Base-by-base conservation (phyloP, 2,329 filamentous ascomycete genomes). In the Cladophialophora yegresii region DNA sequence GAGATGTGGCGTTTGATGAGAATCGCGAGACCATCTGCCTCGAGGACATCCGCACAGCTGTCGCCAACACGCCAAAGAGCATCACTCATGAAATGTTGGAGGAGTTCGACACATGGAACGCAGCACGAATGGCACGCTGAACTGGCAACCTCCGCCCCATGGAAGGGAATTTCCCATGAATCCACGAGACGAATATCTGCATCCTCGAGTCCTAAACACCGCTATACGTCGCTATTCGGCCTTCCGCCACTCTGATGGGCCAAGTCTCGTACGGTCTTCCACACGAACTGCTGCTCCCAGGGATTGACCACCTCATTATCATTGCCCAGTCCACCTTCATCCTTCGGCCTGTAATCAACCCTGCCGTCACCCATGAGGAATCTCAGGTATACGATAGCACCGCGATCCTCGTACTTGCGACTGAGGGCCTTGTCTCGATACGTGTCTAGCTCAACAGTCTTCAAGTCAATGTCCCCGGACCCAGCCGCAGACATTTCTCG, bases 1-100 rank as follows among this genome's bases (percentile, higher is more conserved):
- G 79, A 65, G 78, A 84, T 73, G 78, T 75, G 49, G 78, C 84
- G 65, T 72, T 87, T 73, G 80, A 84, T 67, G 54, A 76, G 77
- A 23, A 78, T 76, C 68, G 78, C 77, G 54, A 77, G 78, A 23
- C 77, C 74, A 58, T 71, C 71, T 40, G 76, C 70, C 47, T 77
- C 77, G 77, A 77, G 55, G 81, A 85, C 64, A 72, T 84, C 12
- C 70, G 77, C 32, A 73, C 71, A 5, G 82, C 82, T 0, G 76
- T 84, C 23, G 72, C 75, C 32, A 73, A 69, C n/a, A 70, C 65
- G 16, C 68, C 68, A 2, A 67, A 66, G 64, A 67, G 69, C 22
- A 72, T 71, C 30, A 71, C 63, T 2, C 56, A 22, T 26, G 66
- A 66, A 23, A 70, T 70, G 63, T 43, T 71, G 26, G 51, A 50